These are phyloP conservation scores for Penicillium samsonianum DNA, from an alignment of 495 filamentous ascomycete genomes.

Conservation along the genomic window DNA sequence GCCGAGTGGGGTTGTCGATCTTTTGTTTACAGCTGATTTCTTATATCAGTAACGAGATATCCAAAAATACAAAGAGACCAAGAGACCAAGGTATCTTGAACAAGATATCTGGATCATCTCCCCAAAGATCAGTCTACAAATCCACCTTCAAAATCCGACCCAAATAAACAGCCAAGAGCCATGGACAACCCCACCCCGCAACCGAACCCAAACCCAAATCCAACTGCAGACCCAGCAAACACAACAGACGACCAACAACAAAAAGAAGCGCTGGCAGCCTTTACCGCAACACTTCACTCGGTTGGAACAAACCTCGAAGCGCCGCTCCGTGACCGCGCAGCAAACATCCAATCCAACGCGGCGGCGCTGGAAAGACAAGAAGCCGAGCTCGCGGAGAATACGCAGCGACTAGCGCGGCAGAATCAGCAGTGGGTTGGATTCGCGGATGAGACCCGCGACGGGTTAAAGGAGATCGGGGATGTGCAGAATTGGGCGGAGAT, in stretches of 20 bases:
- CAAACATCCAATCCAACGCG: conserved; percentile 73
- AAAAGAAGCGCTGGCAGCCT: conserved; percentile 69
- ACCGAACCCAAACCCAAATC: neutral
- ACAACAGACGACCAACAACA: conserved; percentile 23
- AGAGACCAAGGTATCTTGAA: neutral
- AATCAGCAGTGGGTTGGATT: conserved; percentile 69
- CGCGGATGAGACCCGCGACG: conserved; percentile 65
- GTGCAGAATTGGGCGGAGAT: conserved; percentile 99
- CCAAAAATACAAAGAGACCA: neutral
- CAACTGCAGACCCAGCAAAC: conserved; percentile 5
- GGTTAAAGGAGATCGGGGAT: conserved; percentile 90
- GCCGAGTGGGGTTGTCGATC: conserved; percentile 1
- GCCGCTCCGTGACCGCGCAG: conserved; percentile 70
- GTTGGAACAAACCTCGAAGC: conserved; percentile 68
- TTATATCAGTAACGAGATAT: neutral
- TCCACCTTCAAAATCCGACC: neutral
- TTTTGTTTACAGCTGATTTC: neutral
- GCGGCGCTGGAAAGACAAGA: conserved; percentile 71
- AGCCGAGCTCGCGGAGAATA: conserved; percentile 63
- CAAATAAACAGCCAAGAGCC: neutral
- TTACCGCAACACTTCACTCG: conserved; percentile 75
- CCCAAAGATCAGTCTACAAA: neutral
- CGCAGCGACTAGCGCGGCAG: conserved; percentile 66
- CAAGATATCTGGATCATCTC: neutral
- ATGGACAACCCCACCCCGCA: conserved; percentile 4